A percentile compares a stretch with the other conserved stretches of the same genome.
Conservation (phyloP, 805 yeast genomes). For the Candida qinlingensis region DNA sequence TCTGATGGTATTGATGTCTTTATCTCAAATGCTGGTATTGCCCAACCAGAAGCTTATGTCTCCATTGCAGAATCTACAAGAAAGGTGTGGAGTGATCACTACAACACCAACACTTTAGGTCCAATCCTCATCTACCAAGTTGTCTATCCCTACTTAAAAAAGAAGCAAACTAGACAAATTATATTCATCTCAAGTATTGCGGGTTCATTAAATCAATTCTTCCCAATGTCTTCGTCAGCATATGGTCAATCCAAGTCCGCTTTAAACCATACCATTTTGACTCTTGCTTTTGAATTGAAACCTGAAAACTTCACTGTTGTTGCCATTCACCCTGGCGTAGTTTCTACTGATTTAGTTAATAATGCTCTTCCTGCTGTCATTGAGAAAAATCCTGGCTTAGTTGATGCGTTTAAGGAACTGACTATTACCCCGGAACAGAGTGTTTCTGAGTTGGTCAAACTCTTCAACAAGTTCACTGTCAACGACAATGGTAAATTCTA, state of each 20-base stretch:
- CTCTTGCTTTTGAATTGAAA: slow-evolving; percentile 24
- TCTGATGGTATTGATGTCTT: slow-evolving; percentile 13
- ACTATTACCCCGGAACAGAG: slow-evolving; percentile 23
- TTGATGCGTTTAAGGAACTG: background rate
- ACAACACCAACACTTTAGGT: slow-evolving; percentile 8
- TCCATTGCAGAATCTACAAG: slow-evolving; percentile 1
- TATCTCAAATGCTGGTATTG: slow-evolving; percentile 15
- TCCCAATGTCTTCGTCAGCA: slow-evolving; percentile 21
- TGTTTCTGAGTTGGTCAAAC: slow-evolving; percentile 17
- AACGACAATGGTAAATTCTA: slow-evolving; percentile 26
- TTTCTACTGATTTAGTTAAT: slow-evolving; percentile 29
- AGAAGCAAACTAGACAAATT: slow-evolving; percentile 21
- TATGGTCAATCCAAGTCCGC: slow-evolving; percentile 37
- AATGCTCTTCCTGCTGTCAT: background rate
- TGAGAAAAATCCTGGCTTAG: background rate
- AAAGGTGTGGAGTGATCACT: slow-evolving; percentile 4
- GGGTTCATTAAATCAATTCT: slow-evolving; percentile 15
- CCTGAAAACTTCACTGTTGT: slow-evolving; percentile 26
- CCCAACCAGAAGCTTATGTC: background rate
- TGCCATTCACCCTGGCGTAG: slow-evolving; percentile 37
- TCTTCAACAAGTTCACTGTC: slow-evolving; percentile 18
- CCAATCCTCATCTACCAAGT: slow-evolving; percentile 6
- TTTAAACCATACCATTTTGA: slow-evolving; percentile 26
- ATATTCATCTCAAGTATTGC: slow-evolving; percentile 24
- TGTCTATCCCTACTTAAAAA: slow-evolving; percentile 13